Evolutionary conservation across 768 basidiomycete genomes (phyloP), one percentile per base, ranked within the genome.

Genomic region (Xerocomus potaroensis): DNA sequence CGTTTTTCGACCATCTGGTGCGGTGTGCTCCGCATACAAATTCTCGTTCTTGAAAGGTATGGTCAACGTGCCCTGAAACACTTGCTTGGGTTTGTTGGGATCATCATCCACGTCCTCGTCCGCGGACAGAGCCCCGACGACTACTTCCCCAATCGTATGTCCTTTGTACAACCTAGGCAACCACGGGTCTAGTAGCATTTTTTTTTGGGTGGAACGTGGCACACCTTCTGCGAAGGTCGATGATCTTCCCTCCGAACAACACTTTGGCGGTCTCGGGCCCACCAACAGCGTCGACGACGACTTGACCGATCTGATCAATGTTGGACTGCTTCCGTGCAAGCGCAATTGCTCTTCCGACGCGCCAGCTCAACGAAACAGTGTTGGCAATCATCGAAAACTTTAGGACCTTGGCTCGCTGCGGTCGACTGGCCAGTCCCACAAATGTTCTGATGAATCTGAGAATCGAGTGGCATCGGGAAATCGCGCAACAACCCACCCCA

Each of bases 31-130:
- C 8, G 77, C 79, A 32, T 71, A 74, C 14, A 81, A 57, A 60
- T 81, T 80, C 55, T 81, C 81, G 56, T 81, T 81, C 64, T 81
- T 77, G 68, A 83, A 83, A 11, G 80, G 78, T 47, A 83, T 75
- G 10, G 69, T 53, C 41, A 82, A 59, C 3, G 61, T 65, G 33
- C 63, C 61, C 12, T 58, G 38, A 36, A 61, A 61, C 42, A 63
- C 66, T 12, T 36, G 49, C 31, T 49, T 45, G 30, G 51, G 40
- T 23, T 27, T 36, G 44, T 54, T 42, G 7, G 43, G 12, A 39
- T 60, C 61, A 33, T 69, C 63, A 18, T 56, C 63, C 33, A 52
- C 41, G n/a, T 61, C 61, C 23, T 58, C 59, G 43, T 62, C 66
- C 44, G 52, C 48, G 53, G 64, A 49, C 22, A 57, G 40, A 0